These are phyloP conservation scores for Parathielavia appendiculata DNA, from an alignment of 495 filamentous ascomycete genomes.

Conservation along the genomic window DNA sequence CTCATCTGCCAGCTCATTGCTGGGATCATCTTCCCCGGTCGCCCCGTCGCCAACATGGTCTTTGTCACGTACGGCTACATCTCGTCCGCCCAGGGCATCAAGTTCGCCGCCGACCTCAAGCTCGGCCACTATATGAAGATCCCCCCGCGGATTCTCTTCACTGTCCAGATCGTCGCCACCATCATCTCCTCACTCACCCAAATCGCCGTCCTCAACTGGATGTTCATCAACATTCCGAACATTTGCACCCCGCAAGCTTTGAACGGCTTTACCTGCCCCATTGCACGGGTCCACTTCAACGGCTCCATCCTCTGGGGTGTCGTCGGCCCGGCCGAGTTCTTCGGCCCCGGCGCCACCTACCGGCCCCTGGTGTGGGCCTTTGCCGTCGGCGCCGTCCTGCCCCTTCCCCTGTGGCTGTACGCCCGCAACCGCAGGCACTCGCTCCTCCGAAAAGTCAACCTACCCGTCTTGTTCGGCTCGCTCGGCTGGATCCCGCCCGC, in stretches of 20 bases:
- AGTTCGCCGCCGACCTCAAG: conserved; percentile 82
- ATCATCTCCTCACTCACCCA: conserved; percentile 74
- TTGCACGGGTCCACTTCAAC: conserved; percentile 86
- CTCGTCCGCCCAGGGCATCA: conserved; percentile 75
- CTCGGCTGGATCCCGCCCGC: conserved; percentile 80
- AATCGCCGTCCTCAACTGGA: conserved; percentile 82
- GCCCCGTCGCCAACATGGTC: conserved; percentile 82
- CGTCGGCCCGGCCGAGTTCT: conserved; percentile 72
- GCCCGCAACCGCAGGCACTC: conserved; percentile 43
- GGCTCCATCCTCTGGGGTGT: conserved; percentile 86
- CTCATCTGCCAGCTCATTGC: conserved; percentile 79
- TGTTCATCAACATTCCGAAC: conserved; percentile 69
- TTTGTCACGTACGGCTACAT: conserved; percentile 85
- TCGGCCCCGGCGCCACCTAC: conserved; percentile 67
- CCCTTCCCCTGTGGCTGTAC: conserved; percentile 61
- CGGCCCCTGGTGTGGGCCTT: conserved; percentile 71
- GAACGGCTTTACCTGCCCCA: conserved; percentile 83
- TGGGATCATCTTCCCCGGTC: conserved; percentile 70
- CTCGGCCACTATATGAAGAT: conserved; percentile 94
- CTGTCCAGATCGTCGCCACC: conserved; percentile 75
- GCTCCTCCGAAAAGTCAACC: conserved; percentile 60
- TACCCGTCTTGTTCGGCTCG: conserved; percentile 67
- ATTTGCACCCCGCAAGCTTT: conserved; percentile 73
- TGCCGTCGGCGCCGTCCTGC: conserved; percentile 62
- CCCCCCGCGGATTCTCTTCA: conserved; percentile 72